Evolutionary conservation across 2,329 filamentous ascomycete species (phyloP), one percentile per base, ranked within the genome.

Genomic region (Tolypocladium inflatum): DNA sequence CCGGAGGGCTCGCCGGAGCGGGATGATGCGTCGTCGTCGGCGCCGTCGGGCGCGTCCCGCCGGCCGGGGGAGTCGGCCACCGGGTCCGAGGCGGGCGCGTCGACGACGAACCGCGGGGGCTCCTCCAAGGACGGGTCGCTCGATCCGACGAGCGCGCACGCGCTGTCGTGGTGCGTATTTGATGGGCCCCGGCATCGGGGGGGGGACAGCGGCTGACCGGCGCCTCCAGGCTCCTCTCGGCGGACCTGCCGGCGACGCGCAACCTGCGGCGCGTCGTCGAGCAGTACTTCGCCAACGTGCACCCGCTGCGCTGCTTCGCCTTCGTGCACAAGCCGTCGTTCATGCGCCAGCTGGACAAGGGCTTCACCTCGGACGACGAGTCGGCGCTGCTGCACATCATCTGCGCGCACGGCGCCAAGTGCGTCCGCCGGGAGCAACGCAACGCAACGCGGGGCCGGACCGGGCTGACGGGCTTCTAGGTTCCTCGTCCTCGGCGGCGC

Each of bases 291-390:
- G 64, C 70, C 59, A 74, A 74, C 37, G 64, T 74, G 5, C 78
- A 74, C 55, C 71, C 71, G n/a, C 66, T 74, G 5, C 68, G 72
- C 23, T 74, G 72, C 60, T 74, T 74, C 56, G 71, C 72, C 19
- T 74, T 74, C 66, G 71, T 74, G 21, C 72, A 74, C 55, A 72
- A 73, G 55, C 72, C 72, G 4, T 73, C 72, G 1, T 74, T 74
- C 55, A 71, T 72, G 61, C 64, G 71, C 7, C 71, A 73, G 52
- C 63, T 74, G 6, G 72, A 74, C 57, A 72, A 70, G 30, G 72
- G 72, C 0, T 66, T 73, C 52, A 65, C 66, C 9, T 67, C 63
- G 4, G 71, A 74, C 13, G 71, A 74, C 41, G 72, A 74, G 57
- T 69, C 67, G 48, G 70, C 71, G 19, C 63, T 74, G 26, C 59